Base-by-base conservation (phyloP, 805 yeast species). In the Zygosaccharomyces bisporus region DNA sequence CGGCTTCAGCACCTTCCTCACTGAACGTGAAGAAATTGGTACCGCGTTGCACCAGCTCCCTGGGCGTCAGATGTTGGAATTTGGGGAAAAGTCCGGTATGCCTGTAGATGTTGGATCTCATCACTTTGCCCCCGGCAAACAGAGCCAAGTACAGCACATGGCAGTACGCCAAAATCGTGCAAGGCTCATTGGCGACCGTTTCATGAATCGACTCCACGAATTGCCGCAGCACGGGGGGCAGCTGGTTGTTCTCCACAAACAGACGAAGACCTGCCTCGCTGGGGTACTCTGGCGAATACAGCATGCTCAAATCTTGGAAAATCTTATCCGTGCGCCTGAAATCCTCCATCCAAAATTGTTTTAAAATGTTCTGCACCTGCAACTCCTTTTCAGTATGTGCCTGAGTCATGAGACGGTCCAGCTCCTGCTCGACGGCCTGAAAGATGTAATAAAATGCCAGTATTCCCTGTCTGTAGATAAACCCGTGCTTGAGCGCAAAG, bases 141-240 rank as follows among this genome's bases (percentile, higher is more conserved):
- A 86, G 73, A 0, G 93, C 95, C 58, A 86, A 68, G 65, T 86
- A 86, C 79, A 86, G 74, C 38, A 85, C 93, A 61, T 86, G 95
- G 69, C 87, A 78, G 63, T 86, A 86, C 4, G 95, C 93, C 37
- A 86, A 69, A 29, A 86, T 64, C 16, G 85, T 64, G 53, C 83
- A 77, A 6, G 95, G 95, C 57, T 82, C 81, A 35, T 75, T 80
- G 34, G 58, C 58, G 27, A 83, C 75, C 6, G 72, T 73, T 38
- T 66, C 60, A 30, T 70, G 66, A 44, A 86, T 83, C 59, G 83
- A 88, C 30, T 80, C 62, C 23, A 73, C 74, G 55, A 82, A 84
- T 29, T 68, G 78, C 34, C 79, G 77, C 63, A 86, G 88, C 49
- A 75, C 74, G 1, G 77, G 69, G 67, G 82, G 69, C 18, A 79